Evolutionary conservation across 2,329 filamentous ascomycete species (phyloP).

Genomic region (Phoma sp.): DNA sequence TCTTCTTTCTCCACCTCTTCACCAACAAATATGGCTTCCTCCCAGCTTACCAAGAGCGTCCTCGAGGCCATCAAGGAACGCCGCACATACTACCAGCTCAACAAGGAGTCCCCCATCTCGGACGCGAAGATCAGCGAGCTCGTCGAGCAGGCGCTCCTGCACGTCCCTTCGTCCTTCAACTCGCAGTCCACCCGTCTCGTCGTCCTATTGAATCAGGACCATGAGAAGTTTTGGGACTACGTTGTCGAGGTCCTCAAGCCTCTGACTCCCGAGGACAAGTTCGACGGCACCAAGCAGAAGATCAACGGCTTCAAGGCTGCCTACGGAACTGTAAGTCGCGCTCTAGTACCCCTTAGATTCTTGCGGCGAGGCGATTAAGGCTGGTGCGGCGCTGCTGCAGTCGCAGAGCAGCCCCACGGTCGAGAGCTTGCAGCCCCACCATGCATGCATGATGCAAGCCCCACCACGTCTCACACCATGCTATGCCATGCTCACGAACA

Average conservation of each 20-base stretch:
- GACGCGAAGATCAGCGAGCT: slow-evolving; percentile 68
- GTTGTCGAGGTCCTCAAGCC: slow-evolving; percentile 68
- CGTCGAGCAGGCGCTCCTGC: slow-evolving; percentile 63
- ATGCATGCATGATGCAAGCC: slow-evolving; percentile 10
- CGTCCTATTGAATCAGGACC: slow-evolving; percentile 79
- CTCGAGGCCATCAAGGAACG: slow-evolving; percentile 70
- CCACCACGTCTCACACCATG: neutral
- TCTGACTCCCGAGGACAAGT: slow-evolving; percentile 70
- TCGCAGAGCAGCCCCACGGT: neutral
- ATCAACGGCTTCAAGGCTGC: slow-evolving; percentile 69
- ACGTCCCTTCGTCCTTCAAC: slow-evolving; percentile 86
- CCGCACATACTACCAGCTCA: slow-evolving; percentile 72
- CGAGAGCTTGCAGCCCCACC: slow-evolving; percentile 21
- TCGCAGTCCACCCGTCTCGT: slow-evolving; percentile 80
- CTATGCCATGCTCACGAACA: neutral
- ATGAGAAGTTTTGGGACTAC: slow-evolving; percentile 87
- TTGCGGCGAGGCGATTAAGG: neutral
- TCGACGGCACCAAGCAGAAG: slow-evolving; percentile 59
- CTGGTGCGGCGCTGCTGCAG: too few species aligned
- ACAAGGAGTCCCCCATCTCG: slow-evolving; percentile 66
- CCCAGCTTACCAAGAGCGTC: slow-evolving; percentile 24
- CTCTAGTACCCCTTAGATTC: neutral
- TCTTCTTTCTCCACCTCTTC: slow-evolving; percentile 30
- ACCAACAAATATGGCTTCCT: slow-evolving; percentile 45
- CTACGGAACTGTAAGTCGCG: slow-evolving; percentile 72